phyloP scores from a whole-genome alignment of 164 flowering plant species.

The Berberis vulgaris region DNA sequence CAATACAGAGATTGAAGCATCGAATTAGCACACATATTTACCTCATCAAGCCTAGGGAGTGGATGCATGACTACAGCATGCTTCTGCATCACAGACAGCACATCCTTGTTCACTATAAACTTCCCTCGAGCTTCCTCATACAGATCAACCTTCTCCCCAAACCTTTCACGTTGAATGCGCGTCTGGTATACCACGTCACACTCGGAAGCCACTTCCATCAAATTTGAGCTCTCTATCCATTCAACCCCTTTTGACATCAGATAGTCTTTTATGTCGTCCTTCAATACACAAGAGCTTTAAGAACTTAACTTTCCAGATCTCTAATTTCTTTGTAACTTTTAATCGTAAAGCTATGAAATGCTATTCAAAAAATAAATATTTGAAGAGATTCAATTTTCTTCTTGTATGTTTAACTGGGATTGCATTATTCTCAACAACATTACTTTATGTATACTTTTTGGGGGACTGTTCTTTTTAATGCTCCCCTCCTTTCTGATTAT shows the following conservation, averaged over 20 bases:
- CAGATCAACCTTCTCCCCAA: slow-evolving; percentile 74
- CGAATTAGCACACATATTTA: slow-evolving; percentile 6
- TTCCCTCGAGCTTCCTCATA: slow-evolving; percentile 95
- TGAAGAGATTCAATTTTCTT: too few relatives aligned
- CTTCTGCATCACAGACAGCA: slow-evolving; percentile 67
- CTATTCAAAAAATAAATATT: background rate
- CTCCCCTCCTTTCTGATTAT: too few relatives aligned
- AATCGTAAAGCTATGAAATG: too few relatives aligned
- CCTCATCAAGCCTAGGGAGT: slow-evolving; percentile 98
- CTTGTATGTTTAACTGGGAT: too few relatives aligned
- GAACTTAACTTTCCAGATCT: background rate
- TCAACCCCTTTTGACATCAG: slow-evolving; percentile 61
- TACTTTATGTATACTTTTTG: too few relatives aligned
- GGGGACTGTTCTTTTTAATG: too few relatives aligned
- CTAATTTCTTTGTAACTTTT: background rate
- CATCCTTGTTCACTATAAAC: slow-evolving; percentile 62
- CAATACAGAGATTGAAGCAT: background rate
- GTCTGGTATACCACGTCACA: slow-evolving; percentile 99
- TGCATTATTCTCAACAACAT: too few relatives aligned
- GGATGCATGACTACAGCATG: slow-evolving; percentile 98
- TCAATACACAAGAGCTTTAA: background rate
- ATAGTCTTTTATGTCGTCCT: slow-evolving; percentile 95
- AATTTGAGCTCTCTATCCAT: slow-evolving; percentile 90
- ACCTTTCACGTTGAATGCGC: slow-evolving; percentile 86
- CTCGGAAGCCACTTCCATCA: slow-evolving; percentile 83